These are phyloP conservation scores for Epichloe scottii DNA, from an alignment of 2,329 filamentous ascomycete species.

Conservation along the genomic window DNA sequence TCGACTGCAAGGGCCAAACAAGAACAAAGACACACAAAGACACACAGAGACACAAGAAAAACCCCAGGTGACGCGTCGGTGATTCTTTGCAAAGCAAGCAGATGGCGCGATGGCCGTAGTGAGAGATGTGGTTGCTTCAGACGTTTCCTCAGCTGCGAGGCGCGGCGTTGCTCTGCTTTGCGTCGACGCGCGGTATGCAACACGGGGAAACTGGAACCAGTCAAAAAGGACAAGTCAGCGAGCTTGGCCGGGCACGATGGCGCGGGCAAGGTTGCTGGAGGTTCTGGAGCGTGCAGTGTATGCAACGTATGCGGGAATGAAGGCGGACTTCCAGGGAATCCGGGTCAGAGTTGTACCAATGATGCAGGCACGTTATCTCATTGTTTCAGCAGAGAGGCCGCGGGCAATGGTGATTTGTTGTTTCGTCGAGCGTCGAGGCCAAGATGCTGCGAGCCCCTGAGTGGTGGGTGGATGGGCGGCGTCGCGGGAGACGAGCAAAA, in stretches of 20 bases:
- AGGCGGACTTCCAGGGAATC: constrained; percentile 8
- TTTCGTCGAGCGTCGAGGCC: constrained; percentile 16
- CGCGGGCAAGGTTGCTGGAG: neutral
- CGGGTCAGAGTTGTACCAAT: constrained; percentile 21
- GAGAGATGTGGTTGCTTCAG: neutral
- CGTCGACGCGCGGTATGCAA: constrained; percentile 2
- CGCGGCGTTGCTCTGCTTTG: neutral
- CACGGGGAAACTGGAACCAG: constrained; percentile 1
- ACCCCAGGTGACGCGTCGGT: neutral
- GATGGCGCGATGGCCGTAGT: constrained; percentile 1
- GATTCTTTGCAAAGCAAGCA: neutral
- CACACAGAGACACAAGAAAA: neutral
- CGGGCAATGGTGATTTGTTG: constrained; percentile 20
- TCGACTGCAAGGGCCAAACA: neutral
- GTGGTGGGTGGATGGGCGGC: constrained; percentile 6
- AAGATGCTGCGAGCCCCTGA: constrained; percentile 13
- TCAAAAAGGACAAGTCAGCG: neutral
- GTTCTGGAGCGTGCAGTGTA: neutral
- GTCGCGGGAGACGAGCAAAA: neutral
- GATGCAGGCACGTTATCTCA: constrained; percentile 27
- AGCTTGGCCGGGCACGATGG: neutral
- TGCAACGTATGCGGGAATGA: constrained; percentile 3
- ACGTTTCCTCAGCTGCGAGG: constrained; percentile 3
- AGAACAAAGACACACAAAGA: neutral
- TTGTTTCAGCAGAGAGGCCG: constrained; percentile 23